Evolutionary conservation across 2,329 filamentous ascomycete genomes (phyloP), one percentile per base, ranked within the genome.

Genomic region (Trichophyton simii): DNA sequence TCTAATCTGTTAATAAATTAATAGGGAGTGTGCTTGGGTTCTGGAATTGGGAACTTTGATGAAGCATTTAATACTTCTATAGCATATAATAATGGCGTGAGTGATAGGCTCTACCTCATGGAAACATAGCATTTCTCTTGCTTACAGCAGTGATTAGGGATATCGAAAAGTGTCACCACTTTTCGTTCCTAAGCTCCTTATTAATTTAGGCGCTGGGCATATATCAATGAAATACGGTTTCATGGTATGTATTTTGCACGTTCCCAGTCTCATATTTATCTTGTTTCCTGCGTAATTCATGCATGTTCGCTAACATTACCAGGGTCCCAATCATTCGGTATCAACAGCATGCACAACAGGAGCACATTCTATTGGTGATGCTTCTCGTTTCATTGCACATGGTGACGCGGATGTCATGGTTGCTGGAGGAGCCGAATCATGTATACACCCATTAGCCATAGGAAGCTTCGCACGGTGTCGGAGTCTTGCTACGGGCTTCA

Each of bases 321-420:
- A 88, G 73, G 94, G 94, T 0, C 94, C 94, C 3, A 96, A 96
- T 70, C 94, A 96, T 74, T 84, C 92, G 1, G 90, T 84, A 44
- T 95, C 92, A 0, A 99, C 94, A 11, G 94, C 94, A 62, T 99
- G 94, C 72, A 97, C 94, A 0, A 99, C 94, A 0, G 94, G 94
- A 9, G 89, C 92, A 0, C 94, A 99, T 76, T 91, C 91, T 1
- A 86, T 99, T 58, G 94, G 92, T 18, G 94, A 99, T 72, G 94
- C 94, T 4, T 86, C 88, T n/a, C 85, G 92, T 18, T 89, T 96
- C 71, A 92, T 99, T 64, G 83, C 87, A n/a, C 86, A 86, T 69
- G 91, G 91, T 5, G 92, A 97, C 71, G 92, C 92, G 54, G 83
- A 96, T 72, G 87, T 97, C 60, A 97, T 99, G 91, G 77, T 99